Percentiles rank a stretch among this genome's conserved stretches.
phyloP scores from a whole-genome alignment of 1,284 basidiomycete species.

The Irpex lacteus region DNA sequence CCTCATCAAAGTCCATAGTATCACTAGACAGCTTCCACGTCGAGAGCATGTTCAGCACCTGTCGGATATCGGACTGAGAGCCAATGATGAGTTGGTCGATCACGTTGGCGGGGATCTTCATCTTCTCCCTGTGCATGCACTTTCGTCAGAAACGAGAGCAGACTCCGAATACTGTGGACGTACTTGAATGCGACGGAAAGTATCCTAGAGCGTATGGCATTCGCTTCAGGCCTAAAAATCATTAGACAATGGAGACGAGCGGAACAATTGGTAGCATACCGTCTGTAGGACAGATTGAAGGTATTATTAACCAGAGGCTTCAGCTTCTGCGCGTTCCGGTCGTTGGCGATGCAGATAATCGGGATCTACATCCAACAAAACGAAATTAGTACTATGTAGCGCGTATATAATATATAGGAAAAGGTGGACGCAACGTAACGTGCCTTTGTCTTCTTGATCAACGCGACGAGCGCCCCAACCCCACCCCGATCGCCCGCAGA shows the following conservation, averaged over 20 bases:
- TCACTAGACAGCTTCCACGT: constrained; percentile 86
- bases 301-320: constrained; percentile 81
- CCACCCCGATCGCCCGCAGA: constrained; percentile 96
- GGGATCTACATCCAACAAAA: constrained; percentile 61
- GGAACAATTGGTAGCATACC: constrained; percentile 42
- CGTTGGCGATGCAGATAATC: constrained; percentile 98
- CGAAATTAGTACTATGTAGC: too few species aligned
- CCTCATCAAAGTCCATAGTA: constrained; percentile 87
- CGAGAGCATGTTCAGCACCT: constrained; percentile 96
- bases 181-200: constrained; percentile 89
- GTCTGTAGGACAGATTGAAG: constrained; percentile 74
- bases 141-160: background rate
- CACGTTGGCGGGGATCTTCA: constrained; percentile 89
- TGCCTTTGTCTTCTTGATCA: constrained; percentile 94
- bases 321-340: constrained; percentile 83
- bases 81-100: constrained; percentile 90
- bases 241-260: constrained; percentile 1
- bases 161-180: constrained; percentile 20
- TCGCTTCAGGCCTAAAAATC: constrained; percentile 64
- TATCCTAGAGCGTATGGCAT: constrained; percentile 79
- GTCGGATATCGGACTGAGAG: constrained; percentile 92
- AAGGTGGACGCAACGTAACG: background rate
- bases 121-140: constrained; percentile 70
- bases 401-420: too few species aligned
- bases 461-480: constrained; percentile 86